Evolutionary conservation across 495 filamentous ascomycete species (phyloP), one percentile per base, ranked within the genome.

Genomic region (Hypoxylon cercidicola): DNA sequence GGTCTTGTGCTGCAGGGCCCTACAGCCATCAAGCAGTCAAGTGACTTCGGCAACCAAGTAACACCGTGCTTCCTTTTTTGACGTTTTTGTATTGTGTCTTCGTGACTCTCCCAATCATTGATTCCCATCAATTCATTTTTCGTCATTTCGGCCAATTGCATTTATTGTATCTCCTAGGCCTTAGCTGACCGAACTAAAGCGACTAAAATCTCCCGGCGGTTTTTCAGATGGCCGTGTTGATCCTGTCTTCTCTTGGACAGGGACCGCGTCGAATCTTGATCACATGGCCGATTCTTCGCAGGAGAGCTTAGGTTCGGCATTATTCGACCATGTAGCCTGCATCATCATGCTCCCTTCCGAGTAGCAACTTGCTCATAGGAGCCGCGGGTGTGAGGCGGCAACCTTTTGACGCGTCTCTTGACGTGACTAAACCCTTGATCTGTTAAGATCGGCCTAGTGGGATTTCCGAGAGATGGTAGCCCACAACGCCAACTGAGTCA

Each of bases 291-390:
- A 55, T 54, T 48, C 59, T 60, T 37, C 40, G 44, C 37, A 21
- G 54, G 51, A 25, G 18, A 57, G 65, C 59, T 68, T 63, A 68
- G 65, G 39, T 53, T 63, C 65, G 65, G 65, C 65, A 68, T 55
- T 63, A 59, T 44, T 55, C 30, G 59, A 39, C 34, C 34, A 30
- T 58, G 54, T 56, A 46, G 47, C 34, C 52, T 47, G 37, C 40
- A 13, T 37, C 34, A 63, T 45, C 43, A 55, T 60, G 32, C 28
- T 37, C 59, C 21, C 34, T 41, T 43, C 19, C 37, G 12, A 49
- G n/a, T 12, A 49, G 40, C 35, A 23, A 8, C 15, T 32, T 53
- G 23, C 20, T 28, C 20, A 15, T 50, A 52, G 57, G 25, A 68
- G 32, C 49, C 41, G 58, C 41, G 20, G 50, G 57, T 43, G 62